phyloP scores from a whole-genome alignment of 2,329 filamentous ascomycete species.

The Endoconidiophora laricicola region DNA sequence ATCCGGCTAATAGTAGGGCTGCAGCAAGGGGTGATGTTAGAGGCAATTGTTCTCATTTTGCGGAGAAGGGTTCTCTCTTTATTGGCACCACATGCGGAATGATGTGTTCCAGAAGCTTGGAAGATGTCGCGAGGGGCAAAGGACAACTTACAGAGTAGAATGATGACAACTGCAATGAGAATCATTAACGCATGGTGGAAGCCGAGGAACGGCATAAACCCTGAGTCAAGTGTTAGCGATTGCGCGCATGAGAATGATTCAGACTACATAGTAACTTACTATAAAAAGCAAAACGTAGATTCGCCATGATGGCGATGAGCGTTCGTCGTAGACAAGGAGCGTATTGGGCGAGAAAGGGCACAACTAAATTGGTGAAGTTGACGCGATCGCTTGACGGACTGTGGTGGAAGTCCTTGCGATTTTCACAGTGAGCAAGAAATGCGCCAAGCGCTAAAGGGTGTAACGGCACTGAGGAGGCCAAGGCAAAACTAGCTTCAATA shows the following conservation, averaged over 20 bases:
- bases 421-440: too few species aligned
- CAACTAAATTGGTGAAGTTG: too few species aligned
- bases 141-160: conserved; percentile 69
- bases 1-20: conserved; percentile 88
- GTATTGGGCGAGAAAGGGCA: background rate
- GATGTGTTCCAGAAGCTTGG: background rate
- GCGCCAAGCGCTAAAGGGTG: too few species aligned
- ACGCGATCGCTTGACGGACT: too few species aligned
- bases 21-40: conserved; percentile 11
- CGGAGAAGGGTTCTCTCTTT: background rate
- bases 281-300: background rate
- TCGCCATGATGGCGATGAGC: background rate
- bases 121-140: background rate
- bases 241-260: background rate
- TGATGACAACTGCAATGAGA: conserved; percentile 81
- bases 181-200: conserved; percentile 92
- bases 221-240: conserved; percentile 21
- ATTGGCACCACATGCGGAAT: background rate
- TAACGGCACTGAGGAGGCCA: too few species aligned
- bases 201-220: conserved; percentile 51
- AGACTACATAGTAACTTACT: background rate
- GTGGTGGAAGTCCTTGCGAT: too few species aligned
- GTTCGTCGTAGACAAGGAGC: background rate
- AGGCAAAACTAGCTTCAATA: too few species aligned
- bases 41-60: background rate